Conservation (phyloP, 352 stramenopile species). For the Pseudoperonospora humuli region DNA sequence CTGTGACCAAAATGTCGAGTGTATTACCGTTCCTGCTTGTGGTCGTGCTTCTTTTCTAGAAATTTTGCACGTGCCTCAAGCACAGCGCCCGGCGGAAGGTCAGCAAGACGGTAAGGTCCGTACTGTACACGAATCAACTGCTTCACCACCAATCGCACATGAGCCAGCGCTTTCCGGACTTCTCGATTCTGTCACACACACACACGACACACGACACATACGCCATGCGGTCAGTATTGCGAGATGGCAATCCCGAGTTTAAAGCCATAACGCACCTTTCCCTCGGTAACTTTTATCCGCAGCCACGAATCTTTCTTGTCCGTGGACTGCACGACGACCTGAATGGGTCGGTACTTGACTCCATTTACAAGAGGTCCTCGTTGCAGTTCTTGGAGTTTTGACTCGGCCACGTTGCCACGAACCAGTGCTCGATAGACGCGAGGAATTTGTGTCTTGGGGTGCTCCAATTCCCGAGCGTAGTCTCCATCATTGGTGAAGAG, state of each 20-base stretch:
- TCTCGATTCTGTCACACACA: conserved; percentile 71
- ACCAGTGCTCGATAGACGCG: conserved; percentile 84
- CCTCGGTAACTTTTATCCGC: conserved; percentile 77
- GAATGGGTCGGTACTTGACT: conserved; percentile 71
- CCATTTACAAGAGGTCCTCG: conserved; percentile 77
- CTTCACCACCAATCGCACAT: conserved; percentile 84
- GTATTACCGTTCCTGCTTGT: conserved; percentile 12
- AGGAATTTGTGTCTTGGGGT: conserved; percentile 66
- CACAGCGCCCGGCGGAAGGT: conserved; percentile 66
- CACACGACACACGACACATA: not conserved
- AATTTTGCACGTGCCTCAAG: conserved; percentile 66
- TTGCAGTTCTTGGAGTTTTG: conserved; percentile 72
- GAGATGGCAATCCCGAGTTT: not conserved
- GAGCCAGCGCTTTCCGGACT: conserved; percentile 80
- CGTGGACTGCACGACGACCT: conserved; percentile 61
- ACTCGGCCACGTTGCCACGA: conserved; percentile 66
- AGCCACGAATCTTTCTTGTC: conserved; percentile 89
- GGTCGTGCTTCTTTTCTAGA: conserved; percentile 24
- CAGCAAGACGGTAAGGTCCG: conserved; percentile 80
- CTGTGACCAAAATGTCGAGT: not conserved
- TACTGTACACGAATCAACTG: conserved; percentile 85
- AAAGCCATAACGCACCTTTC: conserved; percentile 44
- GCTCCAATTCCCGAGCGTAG: conserved; percentile 83
- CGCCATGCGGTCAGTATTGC: not conserved
- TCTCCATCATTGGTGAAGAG: conserved; percentile 90